Evolutionary conservation across 306 rosid genomes (phyloP), one percentile per base, ranked within the genome.

Genomic region (Cicer yamashitae): DNA sequence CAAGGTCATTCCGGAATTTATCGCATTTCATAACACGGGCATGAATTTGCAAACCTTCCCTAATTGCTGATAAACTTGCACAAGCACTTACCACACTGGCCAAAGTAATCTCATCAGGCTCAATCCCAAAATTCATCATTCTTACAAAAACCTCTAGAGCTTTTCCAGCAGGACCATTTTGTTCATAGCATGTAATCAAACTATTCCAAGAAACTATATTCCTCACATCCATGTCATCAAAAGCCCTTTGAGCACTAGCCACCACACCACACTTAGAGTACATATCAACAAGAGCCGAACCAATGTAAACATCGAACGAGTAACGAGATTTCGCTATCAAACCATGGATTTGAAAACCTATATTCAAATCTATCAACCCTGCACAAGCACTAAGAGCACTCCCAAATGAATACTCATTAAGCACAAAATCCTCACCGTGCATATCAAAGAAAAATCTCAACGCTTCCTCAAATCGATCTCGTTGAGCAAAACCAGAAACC

Each of bases 61-160:
- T 82, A 22, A 82, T 73, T 5, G 85, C 90, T 3, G 83, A 65
- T 68, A 82, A 66, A 75, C 76, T 84, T 13, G 90, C 90, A 39
- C 88, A 87, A 70, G 88, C 90, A 79, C 90, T 87, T 6, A 84
- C 90, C 39, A 84, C 90, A 67, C 90, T 87, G 17, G 90, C 90
- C 25, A 87, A 61, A 82, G 90, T 87, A 38, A 87, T 66, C 83
- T 87, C 88, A 70, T 87, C 88, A 1, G 83, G 83, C 12, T 82
- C 86, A 84, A 84, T 70, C 75, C 87, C 85, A 37, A 41, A 64
- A 67, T 54, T 47, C 90, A 84, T 84, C 90, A 87, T 84, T 76
- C 79, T 77, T 25, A 82, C 73, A 82, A 87, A 87, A 76, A 82
- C 82, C 70, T 87, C 75, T 25, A 87, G 54, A 65, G 90, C 88